Base-by-base conservation (phyloP, 257 asterid species). In the Solanum dulcamara region DNA sequence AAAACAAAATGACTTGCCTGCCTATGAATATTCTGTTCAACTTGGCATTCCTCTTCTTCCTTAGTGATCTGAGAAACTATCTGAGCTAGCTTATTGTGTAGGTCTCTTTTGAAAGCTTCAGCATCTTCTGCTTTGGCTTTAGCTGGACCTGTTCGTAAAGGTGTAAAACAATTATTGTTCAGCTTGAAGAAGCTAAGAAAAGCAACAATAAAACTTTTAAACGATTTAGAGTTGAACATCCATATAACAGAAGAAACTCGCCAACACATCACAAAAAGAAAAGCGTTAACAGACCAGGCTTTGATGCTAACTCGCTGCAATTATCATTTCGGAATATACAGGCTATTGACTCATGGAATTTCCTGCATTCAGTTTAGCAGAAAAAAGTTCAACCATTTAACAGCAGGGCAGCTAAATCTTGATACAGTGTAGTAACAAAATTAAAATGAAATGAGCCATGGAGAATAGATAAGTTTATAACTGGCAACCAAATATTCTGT, bases 71-170 rank as follows among this genome's bases (percentile, higher is more conserved):
- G 91, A 85, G 89, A 87, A 68, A 84, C 81, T 84, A 90, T 85
- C 88, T 89, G 89, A 86, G 90, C 88, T 80, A 92, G 90, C 89
- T 93, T 72, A 59, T 84, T 89, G 90, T 91, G 90, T 72, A 84
- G 87, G 84, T 80, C 90, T 55, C 35, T 80, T 86, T 37, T 79
- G 70, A 87, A 57, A 71, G 80, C 86, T 81, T 86, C 89, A 87
- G 84, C 81, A 84, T 90, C 91, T 51, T 90, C 87, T 46, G 86
- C 64, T 26, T 87, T 57, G 72, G 75, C 83, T 80, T 84, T 83
- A 50, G 84, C 83, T 44, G 84, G 50, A 83, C 89, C 94, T 91
- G 92, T 88, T 81, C 84, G 77, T 18, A 53, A 48, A 86, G 62
- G 84, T 38, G 18, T 84, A 48, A 37, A 84, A 42, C 48, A 28